Evolutionary conservation across 1,139 yeast genomes (phyloP).

Genomic region (Candida glucosophila): DNA sequence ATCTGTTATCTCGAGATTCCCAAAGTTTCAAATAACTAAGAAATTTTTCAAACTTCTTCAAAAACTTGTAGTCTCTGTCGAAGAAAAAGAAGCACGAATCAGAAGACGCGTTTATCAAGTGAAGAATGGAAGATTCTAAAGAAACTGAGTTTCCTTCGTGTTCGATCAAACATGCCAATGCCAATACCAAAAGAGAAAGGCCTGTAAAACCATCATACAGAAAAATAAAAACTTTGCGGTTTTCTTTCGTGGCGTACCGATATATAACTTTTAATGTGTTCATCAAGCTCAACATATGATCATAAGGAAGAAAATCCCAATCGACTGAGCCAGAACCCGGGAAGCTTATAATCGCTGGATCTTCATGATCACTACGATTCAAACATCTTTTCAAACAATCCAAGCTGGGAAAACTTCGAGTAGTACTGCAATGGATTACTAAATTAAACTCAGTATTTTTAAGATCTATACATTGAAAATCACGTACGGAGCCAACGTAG

Average conservation of each 20-base stretch:
- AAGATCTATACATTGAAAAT: conserved; percentile 16
- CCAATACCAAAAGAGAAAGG: conserved; percentile 21
- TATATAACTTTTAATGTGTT: conserved; percentile 25
- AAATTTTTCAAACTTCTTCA: conserved; percentile 24
- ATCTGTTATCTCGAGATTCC: conserved; percentile 1
- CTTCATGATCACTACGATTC: conserved; percentile 5
- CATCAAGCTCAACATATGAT: conserved; percentile 20
- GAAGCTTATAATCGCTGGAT: conserved; percentile 22
- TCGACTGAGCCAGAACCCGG: conserved; percentile 24
- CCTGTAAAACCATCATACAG: conserved; percentile 37
- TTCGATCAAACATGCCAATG: conserved; percentile 10
- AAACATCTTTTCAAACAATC: conserved; percentile 9
- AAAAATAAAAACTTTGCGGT: conserved; percentile 22
- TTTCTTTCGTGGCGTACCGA: conserved; percentile 10
- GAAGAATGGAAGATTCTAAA: conserved; percentile 16
- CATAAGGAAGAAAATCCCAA: conserved; percentile 14
- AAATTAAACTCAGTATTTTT: conserved; percentile 17
- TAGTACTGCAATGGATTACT: conserved; percentile 28
- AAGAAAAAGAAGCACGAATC: conserved; percentile 23
- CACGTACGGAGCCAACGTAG: conserved; percentile 27
- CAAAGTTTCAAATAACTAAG: conserved; percentile 7
- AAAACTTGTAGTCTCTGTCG: conserved; percentile 22
- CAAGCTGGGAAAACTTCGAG: conserved; percentile 21
- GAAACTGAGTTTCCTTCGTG: conserved; percentile 6
- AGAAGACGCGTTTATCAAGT: conserved; percentile 8